Conservation (phyloP, 2,329 filamentous ascomycete species). For the Fusarium setosum region DNA sequence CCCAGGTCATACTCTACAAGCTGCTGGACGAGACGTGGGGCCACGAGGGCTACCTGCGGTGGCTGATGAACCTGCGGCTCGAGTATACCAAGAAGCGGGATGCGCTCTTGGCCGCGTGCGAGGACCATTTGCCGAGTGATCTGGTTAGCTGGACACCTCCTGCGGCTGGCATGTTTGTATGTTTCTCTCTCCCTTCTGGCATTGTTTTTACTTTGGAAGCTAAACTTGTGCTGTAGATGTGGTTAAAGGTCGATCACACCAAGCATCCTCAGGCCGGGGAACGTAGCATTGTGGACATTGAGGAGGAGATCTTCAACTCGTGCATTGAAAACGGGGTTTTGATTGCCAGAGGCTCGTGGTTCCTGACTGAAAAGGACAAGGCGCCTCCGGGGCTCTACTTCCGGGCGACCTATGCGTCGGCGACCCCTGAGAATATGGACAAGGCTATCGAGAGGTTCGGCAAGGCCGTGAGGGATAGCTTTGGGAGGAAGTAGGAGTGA, state of each 20-base stretch:
- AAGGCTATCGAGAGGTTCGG: constrained; percentile 82
- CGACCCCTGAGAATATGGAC: constrained; percentile 75
- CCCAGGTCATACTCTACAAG: constrained; percentile 87
- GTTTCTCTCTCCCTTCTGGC: constrained; percentile 50
- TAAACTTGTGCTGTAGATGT: constrained; percentile 62
- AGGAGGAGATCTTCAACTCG: constrained; percentile 86
- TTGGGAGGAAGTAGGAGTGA: constrained; percentile 47
- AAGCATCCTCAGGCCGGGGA: constrained; percentile 70
- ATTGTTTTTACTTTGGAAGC: not conserved
- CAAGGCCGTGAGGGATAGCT: constrained; percentile 73
- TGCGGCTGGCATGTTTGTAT: constrained; percentile 92
- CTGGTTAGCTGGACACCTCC: constrained; percentile 85
- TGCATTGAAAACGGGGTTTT: constrained; percentile 83
- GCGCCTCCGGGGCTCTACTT: constrained; percentile 80
- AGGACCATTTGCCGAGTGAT: constrained; percentile 77
- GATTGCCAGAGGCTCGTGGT: constrained; percentile 90
- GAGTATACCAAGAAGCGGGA: constrained; percentile 87
- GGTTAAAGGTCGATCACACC: constrained; percentile 76
- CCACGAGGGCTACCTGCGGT: constrained; percentile 87
- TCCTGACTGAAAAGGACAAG: constrained; percentile 77
- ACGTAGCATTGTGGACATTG: constrained; percentile 72
- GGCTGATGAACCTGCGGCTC: constrained; percentile 84
- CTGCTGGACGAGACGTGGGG: constrained; percentile 95
- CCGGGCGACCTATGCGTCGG: constrained; percentile 89
- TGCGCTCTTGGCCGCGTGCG: constrained; percentile 81